These are phyloP conservation scores for Leptodontidium sp. DNA, from an alignment of 2,329 filamentous ascomycete genomes.

Conservation along the genomic window DNA sequence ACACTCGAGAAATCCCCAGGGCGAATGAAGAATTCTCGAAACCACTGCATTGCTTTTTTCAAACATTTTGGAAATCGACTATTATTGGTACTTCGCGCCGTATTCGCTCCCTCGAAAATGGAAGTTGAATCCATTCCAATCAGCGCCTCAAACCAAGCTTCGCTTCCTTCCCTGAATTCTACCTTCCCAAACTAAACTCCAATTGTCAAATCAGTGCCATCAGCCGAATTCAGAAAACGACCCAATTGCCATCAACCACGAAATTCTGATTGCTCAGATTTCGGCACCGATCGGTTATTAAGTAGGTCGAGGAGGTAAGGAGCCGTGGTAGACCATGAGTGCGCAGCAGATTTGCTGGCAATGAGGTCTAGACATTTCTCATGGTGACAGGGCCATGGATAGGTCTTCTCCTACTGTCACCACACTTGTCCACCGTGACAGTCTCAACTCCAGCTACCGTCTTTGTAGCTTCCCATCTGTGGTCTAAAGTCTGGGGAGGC, in stretches of 20 bases:
- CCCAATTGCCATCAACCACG: too few species aligned
- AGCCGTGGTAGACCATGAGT: neutral
- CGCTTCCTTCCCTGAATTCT: neutral
- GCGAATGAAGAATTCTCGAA: neutral
- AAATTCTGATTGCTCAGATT: neutral
- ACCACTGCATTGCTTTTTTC: slow-evolving; percentile 14
- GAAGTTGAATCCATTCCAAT: neutral
- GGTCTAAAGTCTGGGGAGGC: neutral
- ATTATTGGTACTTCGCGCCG: neutral
- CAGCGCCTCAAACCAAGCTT: neutral
- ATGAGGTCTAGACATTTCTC: neutral
- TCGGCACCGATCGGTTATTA: neutral
- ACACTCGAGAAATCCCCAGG: neutral
- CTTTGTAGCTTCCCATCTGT: neutral
- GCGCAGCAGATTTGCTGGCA: neutral
- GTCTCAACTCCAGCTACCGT: neutral
- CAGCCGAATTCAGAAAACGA: too few species aligned
- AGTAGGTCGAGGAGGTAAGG: neutral
- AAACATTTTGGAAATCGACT: neutral
- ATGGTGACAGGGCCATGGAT: neutral
- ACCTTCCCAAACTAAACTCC: neutral
- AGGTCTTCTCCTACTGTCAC: neutral
- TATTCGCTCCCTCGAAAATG: neutral
- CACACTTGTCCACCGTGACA: neutral
- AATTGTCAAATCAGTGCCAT: neutral